Percentiles rank a stretch among this genome's conserved stretches.
Conservation (phyloP, 2,329 filamentous ascomycete species). For the Parascedosporium putredinis region DNA sequence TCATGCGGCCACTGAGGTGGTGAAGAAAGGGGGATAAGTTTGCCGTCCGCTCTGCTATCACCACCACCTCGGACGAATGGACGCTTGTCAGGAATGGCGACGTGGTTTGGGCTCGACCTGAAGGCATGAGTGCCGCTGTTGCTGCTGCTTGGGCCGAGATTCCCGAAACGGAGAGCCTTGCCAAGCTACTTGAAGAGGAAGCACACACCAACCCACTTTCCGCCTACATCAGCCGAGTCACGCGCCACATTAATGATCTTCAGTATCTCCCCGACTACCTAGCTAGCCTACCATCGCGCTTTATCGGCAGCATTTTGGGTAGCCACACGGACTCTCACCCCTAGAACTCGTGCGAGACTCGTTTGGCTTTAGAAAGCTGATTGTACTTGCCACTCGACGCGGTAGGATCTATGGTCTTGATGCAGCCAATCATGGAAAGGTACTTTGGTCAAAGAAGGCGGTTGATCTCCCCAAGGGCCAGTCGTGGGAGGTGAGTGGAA, state of each 20-base stretch:
- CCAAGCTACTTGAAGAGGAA: conserved; percentile 74
- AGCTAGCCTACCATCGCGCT: conserved; percentile 53
- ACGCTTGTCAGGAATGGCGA: conserved; percentile 74
- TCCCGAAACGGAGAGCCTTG: conserved; percentile 62
- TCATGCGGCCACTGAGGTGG: conserved; percentile 71
- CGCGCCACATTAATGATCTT: conserved; percentile 70
- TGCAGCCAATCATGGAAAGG: conserved; percentile 58
- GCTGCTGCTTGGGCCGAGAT: conserved; percentile 74
- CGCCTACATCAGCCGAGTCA: conserved; percentile 83
- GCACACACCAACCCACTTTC: conserved; percentile 67
- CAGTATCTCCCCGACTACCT: conserved; percentile 66
- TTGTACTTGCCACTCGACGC: conserved; percentile 68
- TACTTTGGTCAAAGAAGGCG: conserved; percentile 66
- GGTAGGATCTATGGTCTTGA: conserved; percentile 76
- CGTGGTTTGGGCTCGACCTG: conserved; percentile 67
- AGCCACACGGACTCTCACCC: conserved; percentile 30
- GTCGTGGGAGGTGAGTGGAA: conserved; percentile 56
- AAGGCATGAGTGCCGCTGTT: conserved; percentile 70
- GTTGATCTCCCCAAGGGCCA: conserved; percentile 43
- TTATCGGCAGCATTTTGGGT: conserved; percentile 56
- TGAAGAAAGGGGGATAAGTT: conserved; percentile 59
- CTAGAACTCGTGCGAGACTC: conserved; percentile 52
- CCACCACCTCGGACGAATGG: conserved; percentile 65
- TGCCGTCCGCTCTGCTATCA: conserved; percentile 67
- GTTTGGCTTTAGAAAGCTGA: conserved; percentile 83